phyloP scores from a whole-genome alignment of 2,329 filamentous ascomycete species.

The Geosmithia flava region DNA sequence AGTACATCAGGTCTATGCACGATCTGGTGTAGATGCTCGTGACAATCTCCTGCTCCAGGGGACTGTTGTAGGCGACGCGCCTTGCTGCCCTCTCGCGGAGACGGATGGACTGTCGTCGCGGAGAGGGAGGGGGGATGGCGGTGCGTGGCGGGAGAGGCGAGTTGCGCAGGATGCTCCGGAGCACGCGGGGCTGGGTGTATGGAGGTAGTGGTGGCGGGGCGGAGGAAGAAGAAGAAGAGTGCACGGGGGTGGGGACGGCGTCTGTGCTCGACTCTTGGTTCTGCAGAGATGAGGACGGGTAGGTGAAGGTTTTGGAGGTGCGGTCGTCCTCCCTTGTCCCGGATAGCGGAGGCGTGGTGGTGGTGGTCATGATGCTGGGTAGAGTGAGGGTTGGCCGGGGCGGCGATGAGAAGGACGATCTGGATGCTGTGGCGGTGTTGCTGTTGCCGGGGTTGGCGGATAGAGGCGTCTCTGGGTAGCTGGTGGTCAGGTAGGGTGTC shows the following conservation, averaged over 20 bases:
- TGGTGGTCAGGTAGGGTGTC: slow-evolving; percentile 28
- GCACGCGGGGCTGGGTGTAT: slow-evolving; percentile 43
- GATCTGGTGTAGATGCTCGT: slow-evolving; percentile 50
- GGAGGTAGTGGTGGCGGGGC: slow-evolving; percentile 24
- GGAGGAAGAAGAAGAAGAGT: background rate
- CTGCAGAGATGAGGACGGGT: slow-evolving; percentile 14
- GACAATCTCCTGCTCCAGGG: slow-evolving; percentile 50
- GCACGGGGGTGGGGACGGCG: no score
- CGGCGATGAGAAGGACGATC: slow-evolving; percentile 28
- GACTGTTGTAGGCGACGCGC: slow-evolving; percentile 49
- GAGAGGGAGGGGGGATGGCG: slow-evolving; percentile 36
- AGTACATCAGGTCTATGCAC: slow-evolving; percentile 45
- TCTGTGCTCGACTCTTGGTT: slow-evolving; percentile 10
- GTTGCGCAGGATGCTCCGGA: slow-evolving; percentile 55
- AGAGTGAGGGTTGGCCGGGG: slow-evolving; percentile 30
- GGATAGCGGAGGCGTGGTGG: slow-evolving; percentile 42
- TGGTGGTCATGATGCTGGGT: slow-evolving; percentile 40
- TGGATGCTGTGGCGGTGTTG: no score
- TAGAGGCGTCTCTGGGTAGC: slow-evolving; percentile 40
- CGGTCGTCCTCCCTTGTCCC: slow-evolving; percentile 32
- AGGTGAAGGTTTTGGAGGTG: slow-evolving; percentile 28
- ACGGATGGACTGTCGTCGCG: slow-evolving; percentile 39
- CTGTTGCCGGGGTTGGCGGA: slow-evolving; percentile 1
- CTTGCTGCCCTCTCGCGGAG: slow-evolving; percentile 41
- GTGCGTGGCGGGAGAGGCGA: slow-evolving; percentile 46